phyloP scores from a whole-genome alignment of 495 filamentous ascomycete genomes.

The Penicillium salamii region DNA sequence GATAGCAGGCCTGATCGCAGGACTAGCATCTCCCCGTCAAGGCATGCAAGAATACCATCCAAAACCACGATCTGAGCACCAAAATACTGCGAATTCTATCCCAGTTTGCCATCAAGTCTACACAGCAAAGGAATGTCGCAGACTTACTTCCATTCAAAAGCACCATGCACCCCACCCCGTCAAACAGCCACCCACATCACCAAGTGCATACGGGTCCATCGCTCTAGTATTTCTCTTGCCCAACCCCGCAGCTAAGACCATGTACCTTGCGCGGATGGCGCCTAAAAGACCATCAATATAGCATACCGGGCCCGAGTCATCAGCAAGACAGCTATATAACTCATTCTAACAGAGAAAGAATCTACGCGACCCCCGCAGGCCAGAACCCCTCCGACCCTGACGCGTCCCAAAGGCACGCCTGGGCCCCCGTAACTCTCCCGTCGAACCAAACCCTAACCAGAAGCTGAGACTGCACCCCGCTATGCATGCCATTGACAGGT shows the following conservation, averaged over 20 bases:
- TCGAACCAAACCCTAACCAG: not conserved
- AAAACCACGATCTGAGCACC: no score
- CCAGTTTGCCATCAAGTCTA: no score
- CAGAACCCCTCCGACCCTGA: not conserved
- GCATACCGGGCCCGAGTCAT: not conserved
- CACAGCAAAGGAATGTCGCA: not conserved
- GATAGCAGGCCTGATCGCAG: no score
- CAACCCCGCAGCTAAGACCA: not conserved
- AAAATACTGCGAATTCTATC: no score
- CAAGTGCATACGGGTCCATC: not conserved
- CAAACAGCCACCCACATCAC: slow-evolving; percentile 4
- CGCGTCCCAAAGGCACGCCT: not conserved
- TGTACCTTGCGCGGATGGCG: slow-evolving; percentile 2
- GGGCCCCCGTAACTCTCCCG: not conserved
- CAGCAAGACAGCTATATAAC: not conserved
- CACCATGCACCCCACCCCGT: not conserved
- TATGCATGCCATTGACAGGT: not conserved
- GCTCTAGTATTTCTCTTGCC: not conserved
- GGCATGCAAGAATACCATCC: no score
- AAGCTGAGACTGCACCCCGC: not conserved
- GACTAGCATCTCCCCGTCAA: no score
- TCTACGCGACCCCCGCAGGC: not conserved
- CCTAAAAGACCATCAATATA: not conserved
- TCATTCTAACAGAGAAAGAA: not conserved
- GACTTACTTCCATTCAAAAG: not conserved